A percentile compares a stretch with the other conserved stretches of the same genome.
Conservation (phyloP, 1,139 yeast genomes). For the Candida anutae region DNA sequence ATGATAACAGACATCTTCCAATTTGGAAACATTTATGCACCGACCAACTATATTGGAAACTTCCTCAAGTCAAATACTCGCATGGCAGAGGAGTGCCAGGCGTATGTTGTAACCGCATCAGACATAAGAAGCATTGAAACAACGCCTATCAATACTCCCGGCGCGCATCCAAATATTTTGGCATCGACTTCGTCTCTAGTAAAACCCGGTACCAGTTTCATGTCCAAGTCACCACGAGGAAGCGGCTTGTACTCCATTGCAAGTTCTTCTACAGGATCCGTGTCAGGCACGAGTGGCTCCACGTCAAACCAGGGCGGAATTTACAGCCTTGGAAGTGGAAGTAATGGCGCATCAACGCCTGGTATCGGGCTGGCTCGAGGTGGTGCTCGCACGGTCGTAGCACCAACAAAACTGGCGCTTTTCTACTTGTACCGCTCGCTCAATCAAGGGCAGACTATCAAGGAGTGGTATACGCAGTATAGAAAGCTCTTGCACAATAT, state of each 20-base stretch:
- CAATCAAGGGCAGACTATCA: conserved; percentile 69
- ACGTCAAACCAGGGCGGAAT: not conserved
- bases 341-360: no score
- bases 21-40: conserved; percentile 81
- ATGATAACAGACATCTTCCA: conserved; percentile 82
- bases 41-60: conserved; percentile 67
- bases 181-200: conserved; percentile 5
- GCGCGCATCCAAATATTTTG: no score
- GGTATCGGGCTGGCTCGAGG: no score
- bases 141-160: conserved; percentile 3
- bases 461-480: conserved; percentile 74
- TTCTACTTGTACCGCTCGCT: conserved; percentile 72
- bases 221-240: conserved; percentile 3
- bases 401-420: conserved; percentile 60
- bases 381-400: conserved; percentile 12
- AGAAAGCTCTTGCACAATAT: conserved; percentile 49
- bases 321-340: no score
- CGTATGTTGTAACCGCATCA: conserved; percentile 47
- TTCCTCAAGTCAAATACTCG: conserved; percentile 51
- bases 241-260: not conserved
- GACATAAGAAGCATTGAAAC: conserved; percentile 3
- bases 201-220: conserved; percentile 1
- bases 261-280: not conserved
- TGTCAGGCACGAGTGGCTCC: not conserved
- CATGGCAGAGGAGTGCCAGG: conserved; percentile 81